These are phyloP conservation scores for Atkinsonella texensis DNA, from an alignment of 2,329 filamentous ascomycete genomes.

Conservation along the genomic window DNA sequence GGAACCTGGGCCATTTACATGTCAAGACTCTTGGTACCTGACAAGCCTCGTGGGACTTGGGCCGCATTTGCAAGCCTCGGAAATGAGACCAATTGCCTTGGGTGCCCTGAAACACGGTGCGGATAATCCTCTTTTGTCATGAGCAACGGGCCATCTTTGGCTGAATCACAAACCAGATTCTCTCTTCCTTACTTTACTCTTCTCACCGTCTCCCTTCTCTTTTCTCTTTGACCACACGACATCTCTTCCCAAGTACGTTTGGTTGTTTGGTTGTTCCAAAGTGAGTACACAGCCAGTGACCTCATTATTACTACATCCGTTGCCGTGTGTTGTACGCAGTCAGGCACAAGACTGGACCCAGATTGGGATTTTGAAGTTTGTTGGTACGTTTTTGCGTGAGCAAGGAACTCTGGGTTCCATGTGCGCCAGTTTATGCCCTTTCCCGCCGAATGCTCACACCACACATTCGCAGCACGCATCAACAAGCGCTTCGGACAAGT, in stretches of 20 bases:
- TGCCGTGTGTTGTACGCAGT: neutral
- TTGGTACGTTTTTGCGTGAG: neutral
- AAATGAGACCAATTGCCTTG: neutral
- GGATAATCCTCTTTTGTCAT: neutral
- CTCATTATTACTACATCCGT: neutral
- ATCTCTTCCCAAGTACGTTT: neutral
- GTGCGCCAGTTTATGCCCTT: neutral
- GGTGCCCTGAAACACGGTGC: neutral
- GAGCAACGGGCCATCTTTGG: neutral
- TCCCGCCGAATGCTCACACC: neutral
- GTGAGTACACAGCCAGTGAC: neutral
- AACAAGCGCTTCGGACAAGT: neutral
- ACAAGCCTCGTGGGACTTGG: constrained; percentile 4
- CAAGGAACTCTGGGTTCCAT: neutral
- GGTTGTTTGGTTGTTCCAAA: neutral
- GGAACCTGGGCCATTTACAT: neutral
- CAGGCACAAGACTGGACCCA: neutral
- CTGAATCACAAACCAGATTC: neutral
- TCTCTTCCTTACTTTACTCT: neutral
- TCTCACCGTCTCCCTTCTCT: too few relatives aligned
- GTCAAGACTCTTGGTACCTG: constrained; percentile 2
- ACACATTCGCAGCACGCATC: neutral
- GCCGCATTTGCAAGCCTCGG: constrained; percentile 2
- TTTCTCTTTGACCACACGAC: neutral
- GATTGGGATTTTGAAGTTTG: neutral